phyloP scores from a whole-genome alignment of 1,139 yeast genomes.

The Candida neerlandica region DNA sequence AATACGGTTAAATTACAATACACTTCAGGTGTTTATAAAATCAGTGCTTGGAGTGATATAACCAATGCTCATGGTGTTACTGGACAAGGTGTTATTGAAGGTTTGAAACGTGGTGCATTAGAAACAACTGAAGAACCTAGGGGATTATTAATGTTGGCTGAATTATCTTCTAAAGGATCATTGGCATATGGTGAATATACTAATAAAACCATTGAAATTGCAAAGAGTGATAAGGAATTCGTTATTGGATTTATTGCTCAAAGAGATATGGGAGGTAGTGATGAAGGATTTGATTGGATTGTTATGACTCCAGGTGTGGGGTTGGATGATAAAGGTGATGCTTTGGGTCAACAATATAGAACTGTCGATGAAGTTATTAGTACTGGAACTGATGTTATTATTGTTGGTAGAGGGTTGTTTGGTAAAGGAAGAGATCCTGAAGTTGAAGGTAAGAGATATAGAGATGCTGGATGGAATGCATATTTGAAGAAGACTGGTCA shows the following conservation, averaged over 20 bases:
- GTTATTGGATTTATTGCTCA: constrained; percentile 98
- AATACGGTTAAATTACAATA: constrained; percentile 95
- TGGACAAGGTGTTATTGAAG: constrained; percentile 90
- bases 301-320: constrained; percentile 99
- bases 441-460: constrained; percentile 84
- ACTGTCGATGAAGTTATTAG: constrained; percentile 82
- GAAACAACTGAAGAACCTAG: constrained; percentile 76
- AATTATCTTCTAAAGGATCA: constrained; percentile 90
- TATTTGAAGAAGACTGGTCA: constrained; percentile 51
- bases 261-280: constrained; percentile 78
- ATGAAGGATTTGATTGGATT: constrained; percentile 90
- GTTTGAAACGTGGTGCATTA: constrained; percentile 78
- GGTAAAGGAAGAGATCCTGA: constrained; percentile 95
- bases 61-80: constrained; percentile 98
- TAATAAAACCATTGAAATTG: constrained; percentile 81
- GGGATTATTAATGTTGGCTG: constrained; percentile 94
- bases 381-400: constrained; percentile 89
- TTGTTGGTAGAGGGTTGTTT: constrained; percentile 95
- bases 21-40: constrained; percentile 83
- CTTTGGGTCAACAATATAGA: constrained; percentile 94
- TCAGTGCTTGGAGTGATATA: constrained; percentile 93
- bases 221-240: constrained; percentile 81
- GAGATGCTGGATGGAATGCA: constrained; percentile 94
- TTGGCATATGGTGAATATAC: constrained; percentile 94
- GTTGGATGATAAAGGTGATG: constrained; percentile 93